Conservation (phyloP, 2,329 filamentous ascomycete species). For the Torrubiella hemipterigena region DNA sequence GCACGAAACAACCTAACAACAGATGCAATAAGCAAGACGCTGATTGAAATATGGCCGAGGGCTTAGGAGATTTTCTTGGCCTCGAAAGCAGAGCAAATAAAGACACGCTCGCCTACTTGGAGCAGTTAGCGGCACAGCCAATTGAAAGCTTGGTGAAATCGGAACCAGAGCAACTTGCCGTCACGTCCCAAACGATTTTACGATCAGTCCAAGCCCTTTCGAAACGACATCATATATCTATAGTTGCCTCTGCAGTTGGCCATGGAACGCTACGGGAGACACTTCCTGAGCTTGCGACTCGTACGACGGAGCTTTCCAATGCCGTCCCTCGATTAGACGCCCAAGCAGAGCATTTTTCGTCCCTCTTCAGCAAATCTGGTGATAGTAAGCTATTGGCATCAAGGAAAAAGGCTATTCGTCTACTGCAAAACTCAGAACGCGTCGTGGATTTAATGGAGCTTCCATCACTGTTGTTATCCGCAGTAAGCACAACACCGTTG, state of each 20-base stretch:
- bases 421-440: constrained; percentile 79
- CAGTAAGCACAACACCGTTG: constrained; percentile 51
- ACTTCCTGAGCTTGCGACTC: constrained; percentile 56
- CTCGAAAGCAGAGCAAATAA: constrained; percentile 28
- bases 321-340: constrained; percentile 69
- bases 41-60: constrained; percentile 21
- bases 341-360: constrained; percentile 68
- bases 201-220: constrained; percentile 79
- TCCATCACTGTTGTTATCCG: constrained; percentile 71
- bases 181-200: constrained; percentile 67
- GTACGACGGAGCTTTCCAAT: constrained; percentile 55
- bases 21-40: background rate
- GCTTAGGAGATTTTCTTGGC: constrained; percentile 21
- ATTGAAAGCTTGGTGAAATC: constrained; percentile 58
- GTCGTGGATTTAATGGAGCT: constrained; percentile 86
- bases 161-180: constrained; percentile 70
- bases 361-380: constrained; percentile 64
- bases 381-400: constrained; percentile 59
- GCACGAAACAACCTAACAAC: background rate
- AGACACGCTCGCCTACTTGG: constrained; percentile 58
- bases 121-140: constrained; percentile 64
- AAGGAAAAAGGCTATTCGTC: constrained; percentile 66
- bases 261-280: constrained; percentile 61
- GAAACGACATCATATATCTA: constrained; percentile 74
- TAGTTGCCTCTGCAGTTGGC: constrained; percentile 70